A percentile compares a stretch with the other conserved stretches of the same genome.
phyloP scores from a whole-genome alignment of 345 rosid species.

The Abelmoschus esculentus region DNA sequence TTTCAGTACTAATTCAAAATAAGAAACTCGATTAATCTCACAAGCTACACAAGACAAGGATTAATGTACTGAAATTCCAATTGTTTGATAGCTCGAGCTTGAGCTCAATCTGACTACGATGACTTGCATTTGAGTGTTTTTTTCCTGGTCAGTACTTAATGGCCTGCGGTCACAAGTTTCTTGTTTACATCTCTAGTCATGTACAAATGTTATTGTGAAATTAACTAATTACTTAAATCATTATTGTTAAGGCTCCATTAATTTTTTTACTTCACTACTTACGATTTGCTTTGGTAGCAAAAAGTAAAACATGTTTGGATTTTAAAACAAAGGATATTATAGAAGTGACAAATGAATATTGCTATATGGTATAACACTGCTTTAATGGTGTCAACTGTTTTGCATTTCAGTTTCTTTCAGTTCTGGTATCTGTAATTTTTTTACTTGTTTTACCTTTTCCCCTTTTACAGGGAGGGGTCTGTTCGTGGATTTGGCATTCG shows the following conservation, averaged over 20 bases:
- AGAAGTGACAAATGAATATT: background rate
- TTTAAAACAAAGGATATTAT: background rate
- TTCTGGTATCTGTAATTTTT: background rate
- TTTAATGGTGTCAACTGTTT: background rate
- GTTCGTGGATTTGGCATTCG: conserved; percentile 67
- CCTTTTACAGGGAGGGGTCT: conserved; percentile 67
- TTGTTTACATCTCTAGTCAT: background rate
- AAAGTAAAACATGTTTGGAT: background rate
- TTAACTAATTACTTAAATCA: background rate
- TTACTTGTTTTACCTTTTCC: background rate
- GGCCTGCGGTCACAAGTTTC: background rate
- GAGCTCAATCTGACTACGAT: background rate
- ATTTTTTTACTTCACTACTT: background rate
- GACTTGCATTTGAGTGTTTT: background rate
- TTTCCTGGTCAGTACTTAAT: background rate
- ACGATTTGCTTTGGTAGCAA: background rate
- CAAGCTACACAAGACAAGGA: too few relatives aligned
- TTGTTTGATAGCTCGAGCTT: background rate
- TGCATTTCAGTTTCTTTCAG: background rate
- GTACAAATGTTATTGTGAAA: background rate
- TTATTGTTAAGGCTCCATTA: background rate
- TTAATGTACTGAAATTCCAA: background rate
- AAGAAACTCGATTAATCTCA: background rate
- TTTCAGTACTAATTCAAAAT: background rate
- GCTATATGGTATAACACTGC: background rate